Evolutionary conservation across 169 alveolate genomes (phyloP), one percentile per base, ranked within the genome.

Genomic region (Plasmodium vinckei): DNA sequence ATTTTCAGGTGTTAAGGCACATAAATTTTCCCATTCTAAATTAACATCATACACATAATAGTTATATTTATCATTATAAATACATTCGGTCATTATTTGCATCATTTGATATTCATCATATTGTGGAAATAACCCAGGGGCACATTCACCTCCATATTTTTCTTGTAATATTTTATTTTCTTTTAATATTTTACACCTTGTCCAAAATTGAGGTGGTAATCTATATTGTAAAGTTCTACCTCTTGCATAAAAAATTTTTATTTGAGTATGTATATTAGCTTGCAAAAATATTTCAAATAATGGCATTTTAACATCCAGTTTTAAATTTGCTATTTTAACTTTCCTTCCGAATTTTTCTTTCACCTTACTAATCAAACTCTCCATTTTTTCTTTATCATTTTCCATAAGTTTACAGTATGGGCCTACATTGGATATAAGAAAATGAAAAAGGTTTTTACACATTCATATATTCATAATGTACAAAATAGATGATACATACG

Each of bases 1-100:
- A 27, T 92, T 92, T 21, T 92, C 95, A 13, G 95, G 95, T 1
- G 95, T 88, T 23, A 92, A 56, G 6, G 92, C 95, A 39, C 91
- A 88, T 54, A 87, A 65, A 44, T 92, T 92, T 25, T 92, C 93
- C 95, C 95, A 92, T 46, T 87, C 93, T 46, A 87, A 57, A 47
- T 88, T 88, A 7, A 75, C 93, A 17, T 89, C 94, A 42, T 92
- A 92, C 23, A 72, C 60, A 89, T 92, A 89, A 54, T 12, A 61
- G 27, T 71, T 68, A 57, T 65, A 79, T 33, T 71, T 86, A 13
- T 73, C 87, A 46, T 69, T 77, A 15, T 61, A 86, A 5, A 92
- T 87, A 57, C 93, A 87, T 23, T 92, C 94, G 5, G 89, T 92
- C 86, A 92, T 65, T 9, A 88, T 92, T 42, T 92, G 90, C 89